Base-by-base conservation (phyloP, 108 stramenopile genomes). In the Fistulifera solaris region DNA sequence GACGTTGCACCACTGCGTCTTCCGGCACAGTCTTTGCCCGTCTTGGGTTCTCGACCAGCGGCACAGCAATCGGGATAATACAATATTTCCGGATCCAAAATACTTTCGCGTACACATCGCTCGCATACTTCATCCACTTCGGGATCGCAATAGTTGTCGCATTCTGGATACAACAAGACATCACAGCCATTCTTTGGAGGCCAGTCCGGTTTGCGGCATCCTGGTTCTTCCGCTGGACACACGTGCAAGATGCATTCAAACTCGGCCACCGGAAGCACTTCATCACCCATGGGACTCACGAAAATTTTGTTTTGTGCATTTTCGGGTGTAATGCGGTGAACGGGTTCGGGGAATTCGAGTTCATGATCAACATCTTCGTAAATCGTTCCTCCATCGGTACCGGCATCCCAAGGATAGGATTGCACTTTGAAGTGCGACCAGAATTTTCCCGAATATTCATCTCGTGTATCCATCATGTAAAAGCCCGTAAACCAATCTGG, bases 401-500 rank as follows among this genome's bases (percentile, higher is more conserved):
- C 76, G 24, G 59, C 49, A 54, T 69, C 67, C 66, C 68, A 72
- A 0, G 73, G 58, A 39, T 63, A 69, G 15, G 65, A 55, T 39
- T 72, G 58, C 24, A 77, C 59, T 17, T 59, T 62, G 48, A 77
- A 48, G 1, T 61, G 61, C 39, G 66, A 53, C 52, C 53, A 77
- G 4, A 50, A 77, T 0, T 71, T 77, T 24, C 72, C 61, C 13
- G 66, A 61, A 38, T 66, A 70, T 25, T 63, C 61, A 40, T 59
- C 45, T 23, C 69, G 59, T 19, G 58, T 54, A 6, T 64, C 51
- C 6, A 69, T 58, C 35, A 69, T 54, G 27, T 54, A 57, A 48
- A 77, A 77, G 38, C 76, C 76, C 0, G 65, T 62, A 52, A 69
- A 72, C 76, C 76, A 77, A 48, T 77, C 76, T 0, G 76, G 76